A percentile compares a stretch with the other conserved stretches of the same genome.
Evolutionary conservation across 352 stramenopile genomes (phyloP).

Genomic region (Pythium brachiatum): DNA sequence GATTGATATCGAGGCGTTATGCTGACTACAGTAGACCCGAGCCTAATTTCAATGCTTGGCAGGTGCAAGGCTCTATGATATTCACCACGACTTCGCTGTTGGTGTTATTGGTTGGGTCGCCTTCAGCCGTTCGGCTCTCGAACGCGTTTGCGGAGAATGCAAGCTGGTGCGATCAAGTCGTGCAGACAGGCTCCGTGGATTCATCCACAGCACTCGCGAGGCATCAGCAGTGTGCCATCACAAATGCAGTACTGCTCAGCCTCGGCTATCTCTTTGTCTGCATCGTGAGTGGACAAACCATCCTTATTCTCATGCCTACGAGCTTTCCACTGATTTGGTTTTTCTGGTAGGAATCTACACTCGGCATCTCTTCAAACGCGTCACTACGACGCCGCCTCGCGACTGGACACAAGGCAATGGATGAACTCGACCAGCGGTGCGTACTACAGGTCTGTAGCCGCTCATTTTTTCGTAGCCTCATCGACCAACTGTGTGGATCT

Average conservation of each 20-base stretch:
- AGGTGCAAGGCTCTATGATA: slow-evolving; percentile 35
- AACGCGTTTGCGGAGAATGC: slow-evolving; percentile 32
- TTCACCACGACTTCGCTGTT: slow-evolving; percentile 35
- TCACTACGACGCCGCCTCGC: slow-evolving; percentile 16
- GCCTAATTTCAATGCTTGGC: neutral
- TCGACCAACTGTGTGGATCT: neutral
- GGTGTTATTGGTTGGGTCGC: slow-evolving; percentile 39
- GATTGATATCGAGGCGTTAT: too few species aligned
- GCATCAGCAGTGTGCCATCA: slow-evolving; percentile 23
- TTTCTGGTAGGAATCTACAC: slow-evolving; percentile 24
- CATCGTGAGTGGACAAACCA: slow-evolving; percentile 31
- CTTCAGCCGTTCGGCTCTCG: slow-evolving; percentile 41
- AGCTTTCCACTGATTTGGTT: neutral
- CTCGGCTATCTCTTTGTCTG: slow-evolving; percentile 52
- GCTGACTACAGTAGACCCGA: too few species aligned
- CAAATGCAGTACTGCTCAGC: slow-evolving; percentile 43
- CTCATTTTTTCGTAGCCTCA: neutral
- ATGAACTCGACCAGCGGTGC: slow-evolving; percentile 26
- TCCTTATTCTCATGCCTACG: neutral
- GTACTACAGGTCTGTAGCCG: neutral
- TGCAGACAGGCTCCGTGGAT: neutral
- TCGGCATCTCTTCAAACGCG: slow-evolving; percentile 23
- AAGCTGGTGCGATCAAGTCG: slow-evolving; percentile 32
- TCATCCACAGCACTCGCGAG: neutral
- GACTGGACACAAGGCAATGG: slow-evolving; percentile 7